Base-by-base conservation (phyloP, 805 yeast genomes). In the Tetrapisispora arboricola region DNA sequence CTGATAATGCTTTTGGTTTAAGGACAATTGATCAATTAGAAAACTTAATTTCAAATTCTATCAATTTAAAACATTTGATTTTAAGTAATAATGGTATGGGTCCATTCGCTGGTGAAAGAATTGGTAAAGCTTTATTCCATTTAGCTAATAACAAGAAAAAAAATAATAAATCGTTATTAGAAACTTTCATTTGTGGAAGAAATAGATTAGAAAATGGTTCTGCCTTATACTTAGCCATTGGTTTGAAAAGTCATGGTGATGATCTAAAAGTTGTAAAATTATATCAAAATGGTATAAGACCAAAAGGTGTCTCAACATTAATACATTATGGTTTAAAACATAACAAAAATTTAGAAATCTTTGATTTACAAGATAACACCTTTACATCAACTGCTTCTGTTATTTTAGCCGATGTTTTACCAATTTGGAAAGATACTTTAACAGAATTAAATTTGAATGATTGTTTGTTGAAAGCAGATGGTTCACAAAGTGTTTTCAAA, bases 1-100 rank as follows among this genome's bases (percentile, higher is more conserved):
- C 94, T 53, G 98, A 92, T 63, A 92, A 92, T 60, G 99, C 99
- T 0, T 82, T 90, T 60, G 99, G 99, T 11, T 80, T 92, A 57
- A 94, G 92, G 57, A 84, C 97, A 19, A 85, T 92, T 46, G 95
- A 82, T 44, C 94, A 92, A 8, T 71, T 92, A 42, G 95, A 92
- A 58, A 71, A 68, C 21, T 87, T 80, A 53, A 68, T 92, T 44
- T 67, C 84, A 11, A 71, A 80, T 51, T 94, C 90, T 27, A 72
- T 76, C 15, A 78, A 94, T 20, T 66, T 92, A 42, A 82, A 84
- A 63, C 96, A 92, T 59, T 73, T 92, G 61, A 79, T 85, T 49
- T 70, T 92, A 47, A 81, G 96, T 36, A 92, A 92, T 65, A 92
- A 92, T 61, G 99, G 99, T 42, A 81, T 92, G 78, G 99, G 99